Base-by-base conservation (phyloP, 768 basidiomycete species). In the Collybia nuda region DNA sequence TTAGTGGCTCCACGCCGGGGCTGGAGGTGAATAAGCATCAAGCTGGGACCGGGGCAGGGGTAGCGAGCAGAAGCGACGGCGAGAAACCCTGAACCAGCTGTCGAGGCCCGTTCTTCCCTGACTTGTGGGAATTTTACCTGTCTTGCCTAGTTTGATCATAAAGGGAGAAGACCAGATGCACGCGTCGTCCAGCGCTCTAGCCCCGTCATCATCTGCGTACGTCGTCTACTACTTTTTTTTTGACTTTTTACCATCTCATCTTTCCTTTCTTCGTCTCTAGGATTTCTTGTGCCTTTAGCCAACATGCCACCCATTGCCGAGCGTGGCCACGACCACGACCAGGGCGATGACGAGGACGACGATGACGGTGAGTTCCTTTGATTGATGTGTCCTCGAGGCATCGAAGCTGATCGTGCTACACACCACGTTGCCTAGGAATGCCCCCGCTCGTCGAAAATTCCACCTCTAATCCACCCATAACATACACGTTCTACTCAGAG, bases 401-500 rank as follows among this genome's bases (percentile, higher is more conserved):
- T 32, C 32, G 32, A 32, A 32, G 32, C 44, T 55, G 58, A 51
- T 40, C 50, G 47, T 48, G 47, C 36, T 40, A 44, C 51, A 54
- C 52, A 53, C 59, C 60, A 62, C 61, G 56, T 63, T 32, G 53
- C 61, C 62, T n/a, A 78, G 79, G 75, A 63, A 77, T 79, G 75
- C 77, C 77, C 6, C 71, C 76, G 35, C 70, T 77, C 58, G 73
- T 82, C 58, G 81, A 84, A 60, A 75, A 76, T 61, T 78, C 77
- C 52, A 32, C 32, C 32, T 11, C 32, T 11, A 71, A 67, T 57
- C 71, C 76, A 52, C 67, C 73, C 24, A 76, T 77, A 73, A 78
- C 75, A 38, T 83, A 79, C 67, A 85, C 83, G n/a, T 85, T 86
- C 67, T 77, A 77, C 60, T 72, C 77, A 22, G 78, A 81, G 60